These are phyloP conservation scores for Schizopora paradoxa DNA, from an alignment of 1,284 basidiomycete species.

Conservation along the genomic window DNA sequence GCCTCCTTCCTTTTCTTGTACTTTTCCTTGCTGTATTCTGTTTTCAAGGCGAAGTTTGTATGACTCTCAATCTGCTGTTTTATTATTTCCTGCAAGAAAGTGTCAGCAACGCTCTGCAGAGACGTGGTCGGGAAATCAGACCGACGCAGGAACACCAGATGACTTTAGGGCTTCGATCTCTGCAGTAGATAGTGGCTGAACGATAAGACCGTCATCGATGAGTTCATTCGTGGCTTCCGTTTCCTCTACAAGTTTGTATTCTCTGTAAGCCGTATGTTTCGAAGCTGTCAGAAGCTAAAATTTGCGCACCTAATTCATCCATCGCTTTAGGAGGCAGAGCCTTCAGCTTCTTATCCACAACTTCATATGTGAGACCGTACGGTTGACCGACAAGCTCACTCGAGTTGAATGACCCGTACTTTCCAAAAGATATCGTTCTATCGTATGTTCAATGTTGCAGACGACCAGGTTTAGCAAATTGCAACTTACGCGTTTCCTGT, in stretches of 20 bases:
- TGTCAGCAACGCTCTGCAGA: conserved; percentile 9
- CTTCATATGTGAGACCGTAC: conserved; percentile 76
- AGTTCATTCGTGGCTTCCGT: conserved; percentile 87
- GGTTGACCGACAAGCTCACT: conserved; percentile 67
- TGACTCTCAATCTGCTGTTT: conserved; percentile 88
- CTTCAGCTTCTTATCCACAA: conserved; percentile 60
- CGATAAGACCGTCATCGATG: conserved; percentile 75
- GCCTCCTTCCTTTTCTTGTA: conserved; percentile 93
- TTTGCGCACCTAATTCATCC: conserved; percentile 63
- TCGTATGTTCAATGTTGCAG: conserved; percentile 11
- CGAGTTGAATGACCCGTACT: conserved; percentile 67
- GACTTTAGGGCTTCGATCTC: conserved; percentile 81
- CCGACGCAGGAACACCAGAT: conserved; percentile 69
- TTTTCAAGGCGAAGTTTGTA: conserved; percentile 85
- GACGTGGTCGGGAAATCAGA: conserved; percentile 28
- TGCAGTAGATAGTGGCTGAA: conserved; percentile 72
- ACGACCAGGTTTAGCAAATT: not conserved
- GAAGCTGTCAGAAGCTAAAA: not conserved
- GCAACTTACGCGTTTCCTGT: conserved; percentile 57
- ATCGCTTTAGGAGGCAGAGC: conserved; percentile 56
- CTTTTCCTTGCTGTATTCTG: conserved; percentile 96
- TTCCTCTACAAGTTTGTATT: conserved; percentile 53
- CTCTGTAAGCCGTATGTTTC: conserved; percentile 14
- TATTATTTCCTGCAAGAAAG: conserved; percentile 74
- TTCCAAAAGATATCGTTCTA: conserved; percentile 64